A percentile compares a stretch with the other conserved stretches of the same genome.
Evolutionary conservation across 345 rosid genomes (phyloP).

Genomic region (Linum lewisii): DNA sequence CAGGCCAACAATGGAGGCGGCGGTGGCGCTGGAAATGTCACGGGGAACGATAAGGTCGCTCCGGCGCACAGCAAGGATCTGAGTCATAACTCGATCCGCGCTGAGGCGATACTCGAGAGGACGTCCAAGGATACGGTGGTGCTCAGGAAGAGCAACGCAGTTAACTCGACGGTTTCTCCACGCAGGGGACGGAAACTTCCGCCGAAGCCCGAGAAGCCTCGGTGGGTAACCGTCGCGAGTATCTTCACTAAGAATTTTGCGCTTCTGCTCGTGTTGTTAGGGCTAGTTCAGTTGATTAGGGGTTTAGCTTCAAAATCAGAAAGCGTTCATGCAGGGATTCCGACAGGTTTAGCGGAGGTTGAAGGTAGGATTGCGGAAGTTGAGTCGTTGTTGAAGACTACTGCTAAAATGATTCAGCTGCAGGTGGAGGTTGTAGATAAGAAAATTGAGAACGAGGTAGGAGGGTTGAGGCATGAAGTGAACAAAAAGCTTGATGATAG

Average conservation of each 20-base stretch:
- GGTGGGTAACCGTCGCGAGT: slow-evolving; percentile 57
- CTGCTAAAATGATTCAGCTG: slow-evolving; percentile 58
- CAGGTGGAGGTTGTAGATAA: slow-evolving; percentile 72
- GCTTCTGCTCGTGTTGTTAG: slow-evolving; percentile 46
- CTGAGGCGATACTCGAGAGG: slow-evolving; percentile 38
- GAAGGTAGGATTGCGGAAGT: slow-evolving; percentile 66
- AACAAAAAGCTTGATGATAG: slow-evolving; percentile 34
- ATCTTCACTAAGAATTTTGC: slow-evolving; percentile 57
- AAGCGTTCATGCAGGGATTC: slow-evolving; percentile 15
- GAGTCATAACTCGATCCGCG: slow-evolving; percentile 54
- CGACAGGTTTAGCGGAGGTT: slow-evolving; percentile 46
- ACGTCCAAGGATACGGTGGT: slow-evolving; percentile 32
- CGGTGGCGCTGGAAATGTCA: slow-evolving; percentile 14
- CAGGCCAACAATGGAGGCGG: slow-evolving; percentile 17
- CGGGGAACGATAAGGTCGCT: slow-evolving; percentile 1
- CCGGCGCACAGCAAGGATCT: slow-evolving; percentile 43
- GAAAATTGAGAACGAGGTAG: slow-evolving; percentile 55
- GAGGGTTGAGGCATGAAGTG: slow-evolving; percentile 39
- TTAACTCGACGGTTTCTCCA: slow-evolving; percentile 40
- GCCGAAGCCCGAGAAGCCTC: slow-evolving; percentile 45
- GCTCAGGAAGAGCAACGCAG: slow-evolving; percentile 34
- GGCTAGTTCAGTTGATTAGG: slow-evolving; percentile 57
- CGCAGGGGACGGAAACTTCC: slow-evolving; percentile 47
- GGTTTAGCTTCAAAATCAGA: slow-evolving; percentile 27
- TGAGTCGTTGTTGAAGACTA: slow-evolving; percentile 52